phyloP scores from a whole-genome alignment of 495 filamentous ascomycete genomes.

The Neurospora discreta region DNA sequence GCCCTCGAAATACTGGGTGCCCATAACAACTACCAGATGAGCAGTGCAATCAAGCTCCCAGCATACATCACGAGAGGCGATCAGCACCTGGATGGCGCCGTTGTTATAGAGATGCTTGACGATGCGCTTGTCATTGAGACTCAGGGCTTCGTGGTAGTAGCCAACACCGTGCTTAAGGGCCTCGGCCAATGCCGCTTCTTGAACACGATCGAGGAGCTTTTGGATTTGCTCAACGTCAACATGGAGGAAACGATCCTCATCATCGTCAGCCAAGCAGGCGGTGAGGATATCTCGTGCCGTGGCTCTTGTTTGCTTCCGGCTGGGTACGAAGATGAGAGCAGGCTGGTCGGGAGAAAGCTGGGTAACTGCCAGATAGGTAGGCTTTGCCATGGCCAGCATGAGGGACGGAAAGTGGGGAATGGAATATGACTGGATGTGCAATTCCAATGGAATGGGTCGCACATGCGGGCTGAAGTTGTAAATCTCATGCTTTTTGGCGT shows the following conservation, averaged over 20 bases:
- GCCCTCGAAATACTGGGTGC: constrained; percentile 97
- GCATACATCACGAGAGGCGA: constrained; percentile 90
- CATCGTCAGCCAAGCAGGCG: constrained; percentile 74
- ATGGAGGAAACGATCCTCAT: constrained; percentile 89
- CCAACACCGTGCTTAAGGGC: constrained; percentile 93
- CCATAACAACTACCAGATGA: constrained; percentile 91
- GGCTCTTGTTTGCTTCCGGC: constrained; percentile 77
- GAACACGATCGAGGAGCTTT: constrained; percentile 68
- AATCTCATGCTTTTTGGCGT: constrained; percentile 95
- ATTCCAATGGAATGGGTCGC: constrained; percentile 76
- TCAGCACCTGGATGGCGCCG: constrained; percentile 84
- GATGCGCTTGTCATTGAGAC: constrained; percentile 78
- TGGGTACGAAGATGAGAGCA: constrained; percentile 83
- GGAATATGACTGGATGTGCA: constrained; percentile 90
- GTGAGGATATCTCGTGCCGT: constrained; percentile 83
- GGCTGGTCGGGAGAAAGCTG: constrained; percentile 82
- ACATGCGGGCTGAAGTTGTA: constrained; percentile 96
- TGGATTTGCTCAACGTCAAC: constrained; percentile 66
- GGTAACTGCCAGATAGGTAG: constrained; percentile 74
- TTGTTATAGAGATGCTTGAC: constrained; percentile 83
- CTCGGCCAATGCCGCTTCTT: constrained; percentile 79
- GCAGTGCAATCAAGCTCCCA: constrained; percentile 89
- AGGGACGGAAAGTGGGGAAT: constrained; percentile 95
- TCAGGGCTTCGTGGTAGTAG: constrained; percentile 93
- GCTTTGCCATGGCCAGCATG: constrained; percentile 97